Percentiles rank a stretch among this genome's conserved stretches.
Evolutionary conservation across 2,329 filamentous ascomycete species (phyloP).

Genomic region (Dissoconium aciculare): DNA sequence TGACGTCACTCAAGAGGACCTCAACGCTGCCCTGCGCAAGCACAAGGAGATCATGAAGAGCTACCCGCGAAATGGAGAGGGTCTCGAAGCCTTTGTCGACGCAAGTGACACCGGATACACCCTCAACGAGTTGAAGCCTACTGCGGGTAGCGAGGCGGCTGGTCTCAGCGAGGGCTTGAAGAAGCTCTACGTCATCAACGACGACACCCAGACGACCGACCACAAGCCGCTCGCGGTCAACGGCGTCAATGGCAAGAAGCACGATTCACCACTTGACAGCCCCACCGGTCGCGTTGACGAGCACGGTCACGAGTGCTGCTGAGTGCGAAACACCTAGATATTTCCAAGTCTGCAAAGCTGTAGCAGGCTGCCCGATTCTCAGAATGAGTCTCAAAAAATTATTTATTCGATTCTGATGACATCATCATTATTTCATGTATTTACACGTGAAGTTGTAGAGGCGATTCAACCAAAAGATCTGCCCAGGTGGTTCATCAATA

Average conservation of each 20-base stretch:
- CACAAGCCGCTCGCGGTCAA: conserved; percentile 6
- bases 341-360: too few relatives aligned
- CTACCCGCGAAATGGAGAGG: conserved; percentile 49
- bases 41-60: conserved; percentile 51
- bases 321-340: too few relatives aligned
- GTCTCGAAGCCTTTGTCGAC: conserved; percentile 56
- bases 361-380: too few relatives aligned
- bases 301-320: too few relatives aligned
- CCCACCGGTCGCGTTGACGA: conserved; percentile 1
- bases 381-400: too few relatives aligned
- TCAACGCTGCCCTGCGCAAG: conserved; percentile 43
- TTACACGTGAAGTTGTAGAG: too few relatives aligned
- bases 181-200: conserved; percentile 23
- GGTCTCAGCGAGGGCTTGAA: conserved; percentile 17
- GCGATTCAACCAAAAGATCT: too few relatives aligned
- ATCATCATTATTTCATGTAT: too few relatives aligned
- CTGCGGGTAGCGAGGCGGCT: conserved; percentile 20
- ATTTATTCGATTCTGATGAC: too few relatives aligned
- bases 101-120: conserved; percentile 51
- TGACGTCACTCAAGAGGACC: conserved; percentile 47
- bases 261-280: not conserved
- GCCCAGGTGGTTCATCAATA: too few relatives aligned
- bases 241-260: conserved; percentile 7
- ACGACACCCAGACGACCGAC: conserved; percentile 16
- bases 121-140: conserved; percentile 28